A percentile compares a stretch with the other conserved stretches of the same genome.
Conservation (phyloP, 164 flowering plant genomes). For the Protea cynaroides region DNA sequence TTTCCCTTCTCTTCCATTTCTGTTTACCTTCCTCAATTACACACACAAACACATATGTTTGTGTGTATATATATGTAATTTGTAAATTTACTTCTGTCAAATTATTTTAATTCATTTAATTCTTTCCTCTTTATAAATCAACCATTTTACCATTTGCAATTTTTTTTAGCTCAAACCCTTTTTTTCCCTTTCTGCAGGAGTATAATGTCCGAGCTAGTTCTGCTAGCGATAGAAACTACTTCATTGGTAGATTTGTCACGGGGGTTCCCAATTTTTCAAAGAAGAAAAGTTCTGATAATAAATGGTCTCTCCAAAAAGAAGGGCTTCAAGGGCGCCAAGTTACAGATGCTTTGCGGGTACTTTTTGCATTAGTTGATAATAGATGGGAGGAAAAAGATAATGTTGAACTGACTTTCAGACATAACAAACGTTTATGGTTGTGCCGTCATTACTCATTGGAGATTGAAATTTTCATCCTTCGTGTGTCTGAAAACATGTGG, state of each 20-base stretch:
- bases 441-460: too few relatives aligned
- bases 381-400: background rate
- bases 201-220: constrained; percentile 79
- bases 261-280: constrained; percentile 83
- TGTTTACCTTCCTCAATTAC: too few relatives aligned
- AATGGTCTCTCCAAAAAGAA: constrained; percentile 81
- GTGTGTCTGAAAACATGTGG: too few relatives aligned
- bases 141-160: too few relatives aligned
- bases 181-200: constrained; percentile 38
- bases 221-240: constrained; percentile 65
- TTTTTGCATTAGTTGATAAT: background rate
- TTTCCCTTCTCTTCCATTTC: too few relatives aligned
- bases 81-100: too few relatives aligned
- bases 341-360: constrained; percentile 85
- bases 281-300: constrained; percentile 75
- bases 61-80: too few relatives aligned
- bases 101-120: too few relatives aligned
- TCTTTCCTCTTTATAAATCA: too few relatives aligned
- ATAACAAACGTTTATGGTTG: background rate
- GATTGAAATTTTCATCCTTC: too few relatives aligned
- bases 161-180: too few relatives aligned
- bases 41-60: too few relatives aligned
- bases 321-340: constrained; percentile 91
- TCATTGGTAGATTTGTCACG: constrained; percentile 71
- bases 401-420: background rate